Base-by-base conservation (phyloP, 2,329 filamentous ascomycete genomes). In the Didymella exigua region DNA sequence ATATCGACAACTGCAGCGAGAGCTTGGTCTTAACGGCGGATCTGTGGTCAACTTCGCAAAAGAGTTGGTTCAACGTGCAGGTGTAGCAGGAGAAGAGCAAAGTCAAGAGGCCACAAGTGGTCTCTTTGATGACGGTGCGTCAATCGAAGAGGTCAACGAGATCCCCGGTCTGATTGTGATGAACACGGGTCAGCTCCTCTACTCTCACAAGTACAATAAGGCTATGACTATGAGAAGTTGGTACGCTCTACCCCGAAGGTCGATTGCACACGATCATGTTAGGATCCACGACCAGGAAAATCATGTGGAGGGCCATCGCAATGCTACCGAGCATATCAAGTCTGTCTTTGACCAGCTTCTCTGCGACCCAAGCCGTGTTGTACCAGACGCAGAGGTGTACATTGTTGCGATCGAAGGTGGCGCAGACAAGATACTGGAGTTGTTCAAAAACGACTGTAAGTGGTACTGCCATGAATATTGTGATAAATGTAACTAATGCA, bases 181-280 rank as follows among this genome's bases (percentile, higher is more conserved):
- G 40, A 97, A 96, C 70, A 80, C 86, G 4, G 91, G 90, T 4
- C 87, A 96, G 75, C 78, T 90, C 16, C 79, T 87, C 65, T 97
- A 91, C 87, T 90, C 89, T 72, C 85, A 89, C 34, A 81, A 84
- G 46, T 81, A 81, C 1, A 76, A 81, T 46, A 81, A 83, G 43
- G 80, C 86, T 0, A 78, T 96, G 57, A 89, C 84, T 1, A 71
- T 81, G 1, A 68, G 70, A 0, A 82, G 81, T 3, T 89, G 88
- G 79, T 69, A 78, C 7, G 80, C 79, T 1, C 75, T 88, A 38
- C 86, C 87, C 1, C 82, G 87, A 63, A 78, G 81, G 52, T 89
- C 85, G 42, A 59, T 71, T 2, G 86, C 87, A 10, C 85, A 90
- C 57, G 70, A 76, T 3, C 80, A 82, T 2, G 78, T 81, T 42